Conservation (phyloP, 148 eudicot species). For the Diospyros kaki region DNA sequence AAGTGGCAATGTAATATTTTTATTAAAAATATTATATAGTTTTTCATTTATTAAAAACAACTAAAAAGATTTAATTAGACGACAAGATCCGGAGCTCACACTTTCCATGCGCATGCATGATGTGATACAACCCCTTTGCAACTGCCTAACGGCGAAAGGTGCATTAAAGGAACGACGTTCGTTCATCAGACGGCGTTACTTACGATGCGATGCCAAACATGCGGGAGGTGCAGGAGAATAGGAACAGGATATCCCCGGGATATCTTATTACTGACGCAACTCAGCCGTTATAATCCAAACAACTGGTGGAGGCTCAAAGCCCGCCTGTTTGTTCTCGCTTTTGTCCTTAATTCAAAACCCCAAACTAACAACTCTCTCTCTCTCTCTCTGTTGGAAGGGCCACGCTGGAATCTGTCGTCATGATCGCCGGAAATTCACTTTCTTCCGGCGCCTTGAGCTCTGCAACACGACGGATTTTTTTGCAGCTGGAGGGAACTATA, state of each 20-base stretch:
- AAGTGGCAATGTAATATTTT: no score
- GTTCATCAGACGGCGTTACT: no score
- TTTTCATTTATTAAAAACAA: no score
- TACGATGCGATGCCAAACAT: slow-evolving; percentile 2
- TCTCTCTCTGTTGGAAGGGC: not conserved
- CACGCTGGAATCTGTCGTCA: not conserved
- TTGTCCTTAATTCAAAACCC: slow-evolving; percentile 6
- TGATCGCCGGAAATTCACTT: not conserved
- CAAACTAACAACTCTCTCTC: not conserved
- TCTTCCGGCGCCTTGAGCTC: not conserved
- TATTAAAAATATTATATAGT: no score
- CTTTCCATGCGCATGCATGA: no score
- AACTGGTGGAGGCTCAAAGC: slow-evolving; percentile 2
- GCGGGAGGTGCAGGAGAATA: not conserved
- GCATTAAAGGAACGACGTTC: no score
- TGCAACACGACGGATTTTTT: not conserved
- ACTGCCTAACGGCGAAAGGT: no score
- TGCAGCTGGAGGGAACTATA: not conserved
- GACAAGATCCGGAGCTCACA: no score
- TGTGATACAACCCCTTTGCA: no score
- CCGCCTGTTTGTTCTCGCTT: slow-evolving; percentile 24
- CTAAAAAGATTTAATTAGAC: no score
- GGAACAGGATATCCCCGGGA: not conserved
- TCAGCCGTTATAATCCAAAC: not conserved
- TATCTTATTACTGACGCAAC: not conserved